phyloP scores from a whole-genome alignment of 116 monocot genomes.

The Trichopus zeylanicus region DNA sequence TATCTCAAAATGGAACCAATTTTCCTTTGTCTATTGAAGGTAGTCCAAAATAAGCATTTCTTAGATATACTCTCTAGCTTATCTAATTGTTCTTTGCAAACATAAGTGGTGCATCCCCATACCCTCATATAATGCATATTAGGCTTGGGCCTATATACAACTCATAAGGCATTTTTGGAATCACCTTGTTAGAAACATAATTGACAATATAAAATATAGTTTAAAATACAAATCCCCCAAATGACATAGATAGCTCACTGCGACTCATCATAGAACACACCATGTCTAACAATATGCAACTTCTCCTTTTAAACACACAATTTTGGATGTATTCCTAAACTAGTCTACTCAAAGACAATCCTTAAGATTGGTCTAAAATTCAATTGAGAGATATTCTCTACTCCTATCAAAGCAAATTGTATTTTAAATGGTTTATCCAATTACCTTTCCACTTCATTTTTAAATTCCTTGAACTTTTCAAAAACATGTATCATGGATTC shows the following conservation, averaged over 20 bases:
- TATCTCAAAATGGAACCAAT: too few species aligned
- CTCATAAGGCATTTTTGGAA: neutral
- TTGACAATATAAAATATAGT: neutral
- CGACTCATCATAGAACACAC: slow-evolving; percentile 2
- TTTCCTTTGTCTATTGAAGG: too few species aligned
- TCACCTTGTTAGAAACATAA: neutral
- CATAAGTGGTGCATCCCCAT: too few species aligned
- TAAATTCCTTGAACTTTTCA: neutral
- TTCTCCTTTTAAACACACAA: neutral
- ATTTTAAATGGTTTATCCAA: neutral
- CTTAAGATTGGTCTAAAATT: neutral
- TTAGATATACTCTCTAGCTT: too few species aligned
- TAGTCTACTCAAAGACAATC: neutral
- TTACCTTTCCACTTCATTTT: slow-evolving; percentile 1
- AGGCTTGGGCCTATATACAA: neutral
- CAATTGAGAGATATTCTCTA: neutral
- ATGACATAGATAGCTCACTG: neutral
- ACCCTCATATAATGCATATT: too few species aligned
- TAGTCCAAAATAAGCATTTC: too few species aligned
- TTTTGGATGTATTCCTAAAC: neutral
- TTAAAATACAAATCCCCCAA: neutral
- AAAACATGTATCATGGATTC: too few species aligned
- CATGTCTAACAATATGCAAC: neutral
- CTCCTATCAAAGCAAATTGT: neutral
- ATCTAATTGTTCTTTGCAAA: too few species aligned